Conservation (phyloP, 208 protist species). For the Trypanosoma boissoni region DNA sequence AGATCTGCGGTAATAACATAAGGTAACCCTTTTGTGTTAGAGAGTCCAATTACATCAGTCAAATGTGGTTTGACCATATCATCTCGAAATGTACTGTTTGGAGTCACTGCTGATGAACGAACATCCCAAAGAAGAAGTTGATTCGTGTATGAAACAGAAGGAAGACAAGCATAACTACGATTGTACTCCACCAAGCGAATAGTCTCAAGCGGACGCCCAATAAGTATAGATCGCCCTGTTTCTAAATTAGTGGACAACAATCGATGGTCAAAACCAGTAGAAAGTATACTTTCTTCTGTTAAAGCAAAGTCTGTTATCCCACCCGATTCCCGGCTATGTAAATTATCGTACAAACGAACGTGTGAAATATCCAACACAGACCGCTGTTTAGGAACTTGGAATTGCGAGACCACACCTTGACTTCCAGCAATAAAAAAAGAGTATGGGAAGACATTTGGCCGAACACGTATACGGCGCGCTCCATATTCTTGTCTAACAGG, state of each 20-base stretch:
- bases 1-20: constrained; percentile 73
- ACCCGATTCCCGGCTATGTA: constrained; percentile 48
- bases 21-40: constrained; percentile 43
- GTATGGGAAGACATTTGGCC: constrained; percentile 33
- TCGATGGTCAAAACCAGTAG: constrained; percentile 60
- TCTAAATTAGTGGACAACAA: constrained; percentile 41
- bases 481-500: constrained; percentile 35
- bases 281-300: constrained; percentile 39
- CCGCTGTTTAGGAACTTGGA: constrained; percentile 35
- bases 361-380: constrained; percentile 32
- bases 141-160: constrained; percentile 29
- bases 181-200: constrained; percentile 39
- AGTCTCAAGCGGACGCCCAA: constrained; percentile 23
- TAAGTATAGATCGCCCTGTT: constrained; percentile 27
- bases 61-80: constrained; percentile 23
- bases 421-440: constrained; percentile 58
- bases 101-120: constrained; percentile 29
- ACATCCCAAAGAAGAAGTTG: constrained; percentile 61
- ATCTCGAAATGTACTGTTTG: constrained; percentile 32
- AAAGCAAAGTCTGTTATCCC: constrained; percentile 70
- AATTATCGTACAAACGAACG: constrained; percentile 24
- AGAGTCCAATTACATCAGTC: constrained; percentile 51
- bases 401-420: constrained; percentile 42
- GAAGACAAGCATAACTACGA: constrained; percentile 12
- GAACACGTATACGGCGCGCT: constrained; percentile 35